Evolutionary conservation across 1,284 basidiomycete species (phyloP).

Genomic region (Inonotus hispidus): DNA sequence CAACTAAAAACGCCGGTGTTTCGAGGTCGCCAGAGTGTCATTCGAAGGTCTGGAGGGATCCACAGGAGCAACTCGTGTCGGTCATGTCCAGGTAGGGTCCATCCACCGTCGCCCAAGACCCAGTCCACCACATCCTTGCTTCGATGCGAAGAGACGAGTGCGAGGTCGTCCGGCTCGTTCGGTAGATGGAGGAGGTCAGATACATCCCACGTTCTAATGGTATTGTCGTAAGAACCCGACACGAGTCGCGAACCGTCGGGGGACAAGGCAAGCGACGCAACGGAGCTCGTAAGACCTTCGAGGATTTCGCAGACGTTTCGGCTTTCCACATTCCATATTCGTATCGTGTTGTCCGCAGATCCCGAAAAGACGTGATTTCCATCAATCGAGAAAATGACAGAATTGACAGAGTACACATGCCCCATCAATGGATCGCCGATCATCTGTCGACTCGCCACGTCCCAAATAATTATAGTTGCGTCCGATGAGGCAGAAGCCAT

Average conservation of each 20-base stretch:
- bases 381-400: background rate
- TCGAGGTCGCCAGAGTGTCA: background rate
- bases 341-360: background rate
- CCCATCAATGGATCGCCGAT: background rate
- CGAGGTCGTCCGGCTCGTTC: background rate
- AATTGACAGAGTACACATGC: background rate
- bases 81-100: background rate
- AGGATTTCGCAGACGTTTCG: background rate
- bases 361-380: background rate
- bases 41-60: constrained; percentile 1
- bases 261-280: constrained; percentile 1
- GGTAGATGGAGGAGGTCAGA: background rate
- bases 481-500: constrained; percentile 2
- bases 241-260: background rate
- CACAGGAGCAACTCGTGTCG: background rate
- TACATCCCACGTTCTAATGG: constrained; percentile 8
- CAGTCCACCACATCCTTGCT: background rate
- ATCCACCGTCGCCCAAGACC: background rate
- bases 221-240: constrained; percentile 1
- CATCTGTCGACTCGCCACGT: background rate
- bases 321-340: background rate
- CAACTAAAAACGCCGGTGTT: constrained; percentile 1
- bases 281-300: background rate
- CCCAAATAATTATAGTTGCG: constrained; percentile 3
- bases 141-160: background rate